phyloP scores from a whole-genome alignment of 2,329 filamentous ascomycete species.

The Celoporthe dispersa region DNA sequence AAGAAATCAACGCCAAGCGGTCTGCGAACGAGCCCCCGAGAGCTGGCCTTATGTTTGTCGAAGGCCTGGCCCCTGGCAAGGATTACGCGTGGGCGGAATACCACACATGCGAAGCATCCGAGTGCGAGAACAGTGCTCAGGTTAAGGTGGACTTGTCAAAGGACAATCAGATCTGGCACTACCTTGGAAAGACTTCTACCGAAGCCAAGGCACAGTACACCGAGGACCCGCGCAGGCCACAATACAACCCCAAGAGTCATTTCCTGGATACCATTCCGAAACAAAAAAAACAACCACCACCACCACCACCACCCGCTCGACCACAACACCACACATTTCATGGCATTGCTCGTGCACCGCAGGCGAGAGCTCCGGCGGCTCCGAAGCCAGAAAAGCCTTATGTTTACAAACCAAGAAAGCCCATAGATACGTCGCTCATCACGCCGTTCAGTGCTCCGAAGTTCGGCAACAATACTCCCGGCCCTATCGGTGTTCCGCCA shows the following conservation, averaged over 20 bases:
- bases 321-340: conserved; percentile 31
- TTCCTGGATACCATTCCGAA: conserved; percentile 71
- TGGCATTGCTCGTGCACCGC: conserved; percentile 30
- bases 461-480: conserved; percentile 38
- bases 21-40: conserved; percentile 64
- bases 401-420: conserved; percentile 55
- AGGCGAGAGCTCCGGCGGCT: conserved; percentile 21
- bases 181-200: conserved; percentile 83
- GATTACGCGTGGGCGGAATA: conserved; percentile 80
- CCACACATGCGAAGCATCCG: conserved; percentile 58
- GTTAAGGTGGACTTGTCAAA: conserved; percentile 73
- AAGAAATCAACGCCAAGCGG: conserved; percentile 70
- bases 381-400: conserved; percentile 53
- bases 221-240: conserved; percentile 66
- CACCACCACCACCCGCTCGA: conserved; percentile 35
- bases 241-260: conserved; percentile 70
- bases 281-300: conserved; percentile 24
- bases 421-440: conserved; percentile 35
- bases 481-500: conserved; percentile 22
- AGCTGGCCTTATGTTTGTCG: conserved; percentile 69
- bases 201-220: conserved; percentile 92
- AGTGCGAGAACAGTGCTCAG: conserved; percentile 58
- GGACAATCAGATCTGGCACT: conserved; percentile 82
- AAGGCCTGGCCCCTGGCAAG: conserved; percentile 41
- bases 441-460: conserved; percentile 42